phyloP scores from a whole-genome alignment of 352 stramenopile species.

The Chrysophaeum taylorii region DNA sequence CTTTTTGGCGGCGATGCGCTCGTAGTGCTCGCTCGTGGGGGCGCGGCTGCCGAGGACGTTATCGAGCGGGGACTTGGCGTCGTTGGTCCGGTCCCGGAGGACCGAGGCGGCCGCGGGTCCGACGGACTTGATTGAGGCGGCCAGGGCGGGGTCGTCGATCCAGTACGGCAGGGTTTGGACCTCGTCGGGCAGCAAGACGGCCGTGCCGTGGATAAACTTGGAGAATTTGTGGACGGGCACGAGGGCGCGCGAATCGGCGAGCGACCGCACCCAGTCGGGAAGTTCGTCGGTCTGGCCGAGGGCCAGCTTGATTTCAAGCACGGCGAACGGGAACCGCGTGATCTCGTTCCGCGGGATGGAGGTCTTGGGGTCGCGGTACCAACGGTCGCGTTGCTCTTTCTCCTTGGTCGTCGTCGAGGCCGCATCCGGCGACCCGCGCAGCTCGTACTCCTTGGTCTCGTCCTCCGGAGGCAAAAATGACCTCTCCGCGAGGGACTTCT shows the following conservation, averaged over 20 bases:
- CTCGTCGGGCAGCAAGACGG: constrained; percentile 60
- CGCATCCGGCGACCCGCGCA: constrained; percentile 28
- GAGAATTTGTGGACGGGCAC: constrained; percentile 45
- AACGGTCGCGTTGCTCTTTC: background rate
- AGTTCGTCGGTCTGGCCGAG: constrained; percentile 44
- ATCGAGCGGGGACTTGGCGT: too few species aligned
- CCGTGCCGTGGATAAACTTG: constrained; percentile 72
- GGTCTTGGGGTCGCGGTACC: constrained; percentile 27
- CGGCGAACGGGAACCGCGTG: constrained; percentile 65
- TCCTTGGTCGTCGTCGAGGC: constrained; percentile 20
- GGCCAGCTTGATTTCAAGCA: constrained; percentile 75
- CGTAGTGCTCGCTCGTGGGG: background rate
- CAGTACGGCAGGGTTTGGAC: constrained; percentile 67
- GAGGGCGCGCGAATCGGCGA: background rate
- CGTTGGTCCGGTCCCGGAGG: constrained; percentile 31
- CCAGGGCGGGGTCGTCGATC: constrained; percentile 57
- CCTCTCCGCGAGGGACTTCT: too few species aligned
- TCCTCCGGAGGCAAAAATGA: too few species aligned
- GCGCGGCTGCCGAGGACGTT: too few species aligned
- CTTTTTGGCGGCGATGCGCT: background rate
- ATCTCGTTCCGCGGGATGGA: constrained; percentile 57
- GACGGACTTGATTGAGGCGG: constrained; percentile 54
- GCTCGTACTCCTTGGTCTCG: too few species aligned
- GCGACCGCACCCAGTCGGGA: constrained; percentile 27
- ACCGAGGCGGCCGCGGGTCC: constrained; percentile 45